Percentiles rank a stretch among this genome's conserved stretches.
Conservation (phyloP, 2,329 filamentous ascomycete species). For the Scorias spongiosa region DNA sequence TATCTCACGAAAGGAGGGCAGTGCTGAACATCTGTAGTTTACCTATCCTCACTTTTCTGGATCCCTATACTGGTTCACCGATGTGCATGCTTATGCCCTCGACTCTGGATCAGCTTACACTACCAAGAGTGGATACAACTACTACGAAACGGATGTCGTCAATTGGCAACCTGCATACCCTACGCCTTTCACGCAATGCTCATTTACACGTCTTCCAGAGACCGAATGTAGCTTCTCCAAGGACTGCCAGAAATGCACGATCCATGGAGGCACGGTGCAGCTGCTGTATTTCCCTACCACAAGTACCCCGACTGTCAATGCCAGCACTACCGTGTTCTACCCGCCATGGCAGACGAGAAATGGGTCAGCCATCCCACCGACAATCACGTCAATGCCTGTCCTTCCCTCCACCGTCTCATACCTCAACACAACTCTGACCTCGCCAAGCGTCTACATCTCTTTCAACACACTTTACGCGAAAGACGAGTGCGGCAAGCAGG, state of each 20-base stretch:
- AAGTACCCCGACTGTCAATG: not conserved
- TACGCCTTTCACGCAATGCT: not conserved
- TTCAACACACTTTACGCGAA: conserved; percentile 6
- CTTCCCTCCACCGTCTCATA: not conserved
- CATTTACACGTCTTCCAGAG: not conserved
- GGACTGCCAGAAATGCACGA: conserved; percentile 2
- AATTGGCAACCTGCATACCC: not conserved
- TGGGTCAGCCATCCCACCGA: not conserved
- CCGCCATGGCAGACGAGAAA: not conserved
- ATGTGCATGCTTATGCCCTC: not conserved
- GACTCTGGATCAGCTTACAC: not conserved
- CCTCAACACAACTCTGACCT: conserved; percentile 5
- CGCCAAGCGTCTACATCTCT: conserved; percentile 8
- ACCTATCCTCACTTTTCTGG: too few species aligned
- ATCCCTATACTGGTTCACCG: not conserved
- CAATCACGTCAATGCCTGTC: not conserved
- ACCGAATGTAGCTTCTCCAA: not conserved
- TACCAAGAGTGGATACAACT: not conserved
- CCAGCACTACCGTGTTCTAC: not conserved
- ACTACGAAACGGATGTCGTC: not conserved
- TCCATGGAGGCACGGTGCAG: conserved; percentile 7
- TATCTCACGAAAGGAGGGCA: too few species aligned
- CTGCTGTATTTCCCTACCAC: conserved; percentile 7
- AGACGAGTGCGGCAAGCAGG: conserved; percentile 4
- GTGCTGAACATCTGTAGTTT: too few species aligned